These are phyloP conservation scores for Limnanthes douglasii DNA, from an alignment of 345 rosid species.

Conservation along the genomic window DNA sequence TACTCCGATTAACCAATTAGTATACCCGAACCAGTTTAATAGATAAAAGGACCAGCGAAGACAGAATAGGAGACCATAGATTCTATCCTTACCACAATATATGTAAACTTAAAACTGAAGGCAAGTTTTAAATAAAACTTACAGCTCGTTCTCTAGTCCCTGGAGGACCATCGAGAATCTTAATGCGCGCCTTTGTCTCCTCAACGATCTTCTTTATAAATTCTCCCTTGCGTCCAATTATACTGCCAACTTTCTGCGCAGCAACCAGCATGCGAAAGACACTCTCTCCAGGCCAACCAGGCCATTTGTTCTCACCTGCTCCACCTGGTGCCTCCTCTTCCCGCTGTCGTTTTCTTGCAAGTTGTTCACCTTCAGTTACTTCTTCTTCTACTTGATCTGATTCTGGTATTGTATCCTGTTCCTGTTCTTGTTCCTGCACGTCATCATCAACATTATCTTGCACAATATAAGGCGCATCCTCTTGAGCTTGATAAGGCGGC, in stretches of 20 bases:
- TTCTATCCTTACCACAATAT: too few species aligned
- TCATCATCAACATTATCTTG: conserved; percentile 12
- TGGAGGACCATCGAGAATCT: conserved; percentile 99
- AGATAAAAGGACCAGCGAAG: too few species aligned
- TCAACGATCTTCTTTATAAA: conserved; percentile 94
- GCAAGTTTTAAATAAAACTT: conserved; percentile 43
- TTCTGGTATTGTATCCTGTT: conserved; percentile 21
- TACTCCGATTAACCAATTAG: too few species aligned
- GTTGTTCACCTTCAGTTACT: conserved; percentile 10
- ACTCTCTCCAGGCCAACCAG: conserved; percentile 99
- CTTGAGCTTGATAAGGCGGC: conserved; percentile 8
- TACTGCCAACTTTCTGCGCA: conserved; percentile 95
- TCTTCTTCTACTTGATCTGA: conserved; percentile 15
- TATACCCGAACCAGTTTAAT: too few species aligned
- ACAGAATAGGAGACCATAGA: too few species aligned
- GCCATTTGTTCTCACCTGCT: conserved; percentile 83
- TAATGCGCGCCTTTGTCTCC: conserved; percentile 95
- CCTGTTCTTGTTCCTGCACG: conserved; percentile 11
- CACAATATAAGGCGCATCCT: conserved; percentile 10
- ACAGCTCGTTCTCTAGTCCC: conserved; percentile 99
- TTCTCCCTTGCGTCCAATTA: conserved; percentile 96
- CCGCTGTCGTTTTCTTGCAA: conserved; percentile 18
- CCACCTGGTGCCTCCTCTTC: conserved; percentile 21
- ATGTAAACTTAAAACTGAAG: too few species aligned
- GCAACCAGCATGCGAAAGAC: conserved; percentile 98